phyloP scores from a whole-genome alignment of 1,284 basidiomycete species.

The Spongiforma sp. region DNA sequence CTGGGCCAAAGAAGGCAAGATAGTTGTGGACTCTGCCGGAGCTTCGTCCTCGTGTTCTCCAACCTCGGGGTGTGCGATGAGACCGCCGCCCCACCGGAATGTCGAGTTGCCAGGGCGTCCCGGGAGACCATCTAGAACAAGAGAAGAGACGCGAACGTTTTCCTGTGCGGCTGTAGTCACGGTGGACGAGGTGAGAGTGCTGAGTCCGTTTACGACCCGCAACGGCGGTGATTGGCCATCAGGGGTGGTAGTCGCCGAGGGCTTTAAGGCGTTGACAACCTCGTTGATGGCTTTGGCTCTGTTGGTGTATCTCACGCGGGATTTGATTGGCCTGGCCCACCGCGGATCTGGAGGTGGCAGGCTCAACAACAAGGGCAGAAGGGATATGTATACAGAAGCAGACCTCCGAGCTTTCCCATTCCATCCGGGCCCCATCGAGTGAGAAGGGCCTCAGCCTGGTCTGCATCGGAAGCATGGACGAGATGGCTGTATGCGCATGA shows the following conservation, averaged over 20 bases:
- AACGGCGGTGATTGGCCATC: conserved; percentile 58
- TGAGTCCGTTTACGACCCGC: conserved; percentile 85
- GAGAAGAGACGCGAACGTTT: conserved; percentile 56
- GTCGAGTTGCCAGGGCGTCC: conserved; percentile 63
- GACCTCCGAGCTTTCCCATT: conserved; percentile 89
- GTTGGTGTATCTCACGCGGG: conserved; percentile 73
- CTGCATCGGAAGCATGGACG: conserved; percentile 92
- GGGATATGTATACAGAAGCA: conserved; percentile 38
- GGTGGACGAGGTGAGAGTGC: conserved; percentile 58
- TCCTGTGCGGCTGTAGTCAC: conserved; percentile 74
- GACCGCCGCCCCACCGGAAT: conserved; percentile 61
- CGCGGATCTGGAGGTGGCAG: conserved; percentile 66
- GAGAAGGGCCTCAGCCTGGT: conserved; percentile 90
- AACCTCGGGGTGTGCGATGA: conserved; percentile 64
- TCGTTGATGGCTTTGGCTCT: conserved; percentile 86
- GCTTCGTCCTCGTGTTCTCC: conserved; percentile 61
- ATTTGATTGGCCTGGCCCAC: conserved; percentile 93
- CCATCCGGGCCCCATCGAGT: conserved; percentile 92
- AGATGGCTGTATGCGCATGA: conserved; percentile 69
- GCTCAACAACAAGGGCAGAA: conserved; percentile 26
- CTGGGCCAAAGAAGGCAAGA: conserved; percentile 25
- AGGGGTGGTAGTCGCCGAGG: conserved; percentile 52
- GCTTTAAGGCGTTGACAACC: conserved; percentile 71
- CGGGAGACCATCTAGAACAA: conserved; percentile 59
- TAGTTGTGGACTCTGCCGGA: conserved; percentile 23